phyloP scores from a whole-genome alignment of 2,329 filamentous ascomycete species.

The Podosphaera fusca region DNA sequence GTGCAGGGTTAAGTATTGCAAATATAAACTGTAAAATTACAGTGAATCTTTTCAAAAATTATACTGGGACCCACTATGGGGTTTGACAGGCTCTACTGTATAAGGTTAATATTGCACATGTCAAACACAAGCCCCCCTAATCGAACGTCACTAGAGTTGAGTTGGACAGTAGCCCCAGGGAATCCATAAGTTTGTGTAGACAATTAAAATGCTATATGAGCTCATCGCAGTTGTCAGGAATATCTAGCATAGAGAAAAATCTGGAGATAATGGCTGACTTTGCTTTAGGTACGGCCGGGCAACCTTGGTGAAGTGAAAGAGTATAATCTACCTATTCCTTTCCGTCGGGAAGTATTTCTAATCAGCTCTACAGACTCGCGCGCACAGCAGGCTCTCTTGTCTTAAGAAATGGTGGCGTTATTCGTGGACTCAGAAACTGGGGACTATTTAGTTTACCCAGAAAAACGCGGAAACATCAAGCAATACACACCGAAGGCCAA shows the following conservation, averaged over 20 bases:
- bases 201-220: constrained; percentile 70
- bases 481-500: constrained; percentile 64
- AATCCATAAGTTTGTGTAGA: not conserved
- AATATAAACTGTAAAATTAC: too few species aligned
- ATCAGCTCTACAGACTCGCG: constrained; percentile 43
- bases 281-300: constrained; percentile 62
- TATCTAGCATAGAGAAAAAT: not conserved
- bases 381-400: constrained; percentile 63
- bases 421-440: constrained; percentile 90
- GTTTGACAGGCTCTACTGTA: too few species aligned
- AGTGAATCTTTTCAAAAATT: too few species aligned
- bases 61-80: too few species aligned
- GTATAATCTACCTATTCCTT: constrained; percentile 26
- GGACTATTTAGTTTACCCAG: constrained; percentile 73
- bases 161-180: too few species aligned
- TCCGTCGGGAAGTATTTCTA: constrained; percentile 1
- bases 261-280: constrained; percentile 5
- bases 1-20: too few species aligned
- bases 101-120: too few species aligned
- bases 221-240: constrained; percentile 71
- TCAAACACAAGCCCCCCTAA: too few species aligned
- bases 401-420: constrained; percentile 63
- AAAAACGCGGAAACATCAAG: constrained; percentile 57
- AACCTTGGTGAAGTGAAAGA: constrained; percentile 84
- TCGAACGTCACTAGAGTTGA: too few species aligned